phyloP scores from a whole-genome alignment of 2,329 filamentous ascomycete genomes.

The Hymenoscyphus albidus region DNA sequence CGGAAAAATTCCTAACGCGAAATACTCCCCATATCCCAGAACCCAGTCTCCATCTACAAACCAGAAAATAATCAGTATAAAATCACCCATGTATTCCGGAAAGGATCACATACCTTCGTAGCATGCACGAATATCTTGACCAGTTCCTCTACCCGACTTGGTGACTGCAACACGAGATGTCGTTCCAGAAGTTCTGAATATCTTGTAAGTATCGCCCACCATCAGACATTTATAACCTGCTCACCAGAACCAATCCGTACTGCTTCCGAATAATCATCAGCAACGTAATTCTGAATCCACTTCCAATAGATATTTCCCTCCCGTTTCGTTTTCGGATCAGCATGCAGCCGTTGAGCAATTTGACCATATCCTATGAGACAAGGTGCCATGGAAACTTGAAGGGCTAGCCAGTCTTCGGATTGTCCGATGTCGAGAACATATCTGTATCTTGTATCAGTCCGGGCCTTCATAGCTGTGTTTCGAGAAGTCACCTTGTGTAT shows the following conservation, averaged over 20 bases:
- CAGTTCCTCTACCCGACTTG: conserved; percentile 73
- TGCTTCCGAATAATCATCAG: conserved; percentile 71
- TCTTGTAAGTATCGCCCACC: background rate
- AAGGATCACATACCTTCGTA: conserved; percentile 60
- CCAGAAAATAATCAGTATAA: conserved; percentile 8
- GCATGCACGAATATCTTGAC: conserved; percentile 81
- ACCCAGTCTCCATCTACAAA: conserved; percentile 66
- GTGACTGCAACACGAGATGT: conserved; percentile 68
- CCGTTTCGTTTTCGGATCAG: conserved; percentile 55
- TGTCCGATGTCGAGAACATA: conserved; percentile 88
- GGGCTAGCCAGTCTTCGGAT: conserved; percentile 80
- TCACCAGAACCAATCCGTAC: conserved; percentile 67
- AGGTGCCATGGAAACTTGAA: conserved; percentile 80
- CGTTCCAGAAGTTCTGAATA: conserved; percentile 67
- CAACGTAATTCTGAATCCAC: conserved; percentile 88
- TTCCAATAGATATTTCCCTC: conserved; percentile 75
- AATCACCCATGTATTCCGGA: background rate
- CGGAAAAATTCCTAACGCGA: background rate
- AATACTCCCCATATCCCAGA: conserved; percentile 65
- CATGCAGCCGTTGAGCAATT: conserved; percentile 68
- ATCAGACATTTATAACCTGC: background rate
- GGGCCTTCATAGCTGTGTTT: background rate
- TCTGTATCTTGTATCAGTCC: conserved; percentile 36
- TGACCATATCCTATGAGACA: conserved; percentile 87
- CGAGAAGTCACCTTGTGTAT: conserved; percentile 54